Percentiles rank a stretch among this genome's conserved stretches.
These are phyloP conservation scores for Limonium bicolor DNA, from an alignment of 148 eudicot species.

Conservation along the genomic window DNA sequence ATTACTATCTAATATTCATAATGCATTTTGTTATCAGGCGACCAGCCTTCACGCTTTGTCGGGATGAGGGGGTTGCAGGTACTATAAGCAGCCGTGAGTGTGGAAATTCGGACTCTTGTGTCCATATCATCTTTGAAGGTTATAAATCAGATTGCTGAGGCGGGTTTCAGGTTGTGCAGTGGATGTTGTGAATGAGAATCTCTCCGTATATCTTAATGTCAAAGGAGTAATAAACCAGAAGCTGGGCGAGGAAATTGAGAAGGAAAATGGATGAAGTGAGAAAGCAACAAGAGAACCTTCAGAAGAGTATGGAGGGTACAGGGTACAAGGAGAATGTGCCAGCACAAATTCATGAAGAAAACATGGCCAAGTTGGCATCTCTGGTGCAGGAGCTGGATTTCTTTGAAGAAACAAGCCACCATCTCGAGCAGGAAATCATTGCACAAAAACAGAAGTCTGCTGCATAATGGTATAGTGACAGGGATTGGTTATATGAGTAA, in stretches of 20 bases:
- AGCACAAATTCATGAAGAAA: constrained; percentile 44
- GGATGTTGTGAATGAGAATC: constrained; percentile 46
- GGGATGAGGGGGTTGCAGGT: constrained; percentile 31
- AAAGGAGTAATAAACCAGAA: constrained; percentile 50
- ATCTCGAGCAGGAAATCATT: constrained; percentile 34
- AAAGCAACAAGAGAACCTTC: constrained; percentile 40
- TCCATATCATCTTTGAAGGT: constrained; percentile 51
- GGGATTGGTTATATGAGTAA: no score
- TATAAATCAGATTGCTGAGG: constrained; percentile 40
- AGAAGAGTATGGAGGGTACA: constrained; percentile 41
- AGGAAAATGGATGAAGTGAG: constrained; percentile 56
- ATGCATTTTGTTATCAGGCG: constrained; percentile 43
- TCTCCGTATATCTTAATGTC: constrained; percentile 48
- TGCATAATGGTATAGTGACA: no score
- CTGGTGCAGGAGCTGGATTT: constrained; percentile 44
- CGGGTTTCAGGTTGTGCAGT: constrained; percentile 50
- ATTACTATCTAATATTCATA: background rate
- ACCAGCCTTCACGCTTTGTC: constrained; percentile 65
- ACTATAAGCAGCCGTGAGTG: constrained; percentile 27
- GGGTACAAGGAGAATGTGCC: constrained; percentile 66
- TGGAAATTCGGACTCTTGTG: constrained; percentile 72
- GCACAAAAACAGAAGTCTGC: constrained; percentile 6
- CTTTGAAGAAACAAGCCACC: constrained; percentile 37
- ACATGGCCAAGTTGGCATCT: constrained; percentile 29
- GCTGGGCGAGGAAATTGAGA: constrained; percentile 56